Percentiles rank a stretch among this genome's conserved stretches.
Evolutionary conservation across 2,329 filamentous ascomycete genomes (phyloP).

Genomic region (Gliomastix tumulicola): DNA sequence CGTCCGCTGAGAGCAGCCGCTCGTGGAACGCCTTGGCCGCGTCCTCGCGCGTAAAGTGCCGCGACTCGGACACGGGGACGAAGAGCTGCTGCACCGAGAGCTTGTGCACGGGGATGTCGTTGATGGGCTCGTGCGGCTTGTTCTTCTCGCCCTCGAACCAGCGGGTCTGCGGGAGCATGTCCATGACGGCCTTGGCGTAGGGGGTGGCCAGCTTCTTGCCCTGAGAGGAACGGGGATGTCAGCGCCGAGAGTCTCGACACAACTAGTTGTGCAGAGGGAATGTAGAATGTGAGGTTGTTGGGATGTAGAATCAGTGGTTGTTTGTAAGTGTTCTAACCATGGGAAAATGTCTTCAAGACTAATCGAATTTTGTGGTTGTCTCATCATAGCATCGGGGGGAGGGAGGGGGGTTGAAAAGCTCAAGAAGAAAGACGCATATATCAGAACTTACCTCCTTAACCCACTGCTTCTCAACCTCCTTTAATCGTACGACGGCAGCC

Average conservation of each 20-base stretch:
- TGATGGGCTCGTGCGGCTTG: constrained; percentile 50
- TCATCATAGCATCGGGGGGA: constrained; percentile 37
- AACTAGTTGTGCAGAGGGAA: too few relatives aligned
- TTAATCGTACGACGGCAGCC: constrained; percentile 77
- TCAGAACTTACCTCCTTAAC: constrained; percentile 62
- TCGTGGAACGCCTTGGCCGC: constrained; percentile 59
- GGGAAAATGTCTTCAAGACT: constrained; percentile 97
- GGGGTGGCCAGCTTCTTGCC: constrained; percentile 68
- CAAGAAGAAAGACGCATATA: too few relatives aligned
- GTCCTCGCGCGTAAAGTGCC: constrained; percentile 56
- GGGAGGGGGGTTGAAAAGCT: constrained; percentile 1
- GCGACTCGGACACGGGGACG: constrained; percentile 55
- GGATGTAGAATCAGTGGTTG: constrained; percentile 20
- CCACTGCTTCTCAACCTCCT: constrained; percentile 80
- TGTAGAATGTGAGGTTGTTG: constrained; percentile 9
- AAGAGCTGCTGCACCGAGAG: constrained; percentile 59
- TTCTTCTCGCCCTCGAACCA: constrained; percentile 43
- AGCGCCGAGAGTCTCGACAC: too few relatives aligned
- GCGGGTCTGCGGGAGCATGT: constrained; percentile 71
- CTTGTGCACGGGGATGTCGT: constrained; percentile 57
- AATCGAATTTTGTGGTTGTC: constrained; percentile 79
- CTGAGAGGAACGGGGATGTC: constrained; percentile 37
- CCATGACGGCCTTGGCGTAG: constrained; percentile 68
- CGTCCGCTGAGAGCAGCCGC: constrained; percentile 51
- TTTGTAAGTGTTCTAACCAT: constrained; percentile 90